phyloP scores from a whole-genome alignment of 208 protist genomes.

The Crithidia mellificae region DNA sequence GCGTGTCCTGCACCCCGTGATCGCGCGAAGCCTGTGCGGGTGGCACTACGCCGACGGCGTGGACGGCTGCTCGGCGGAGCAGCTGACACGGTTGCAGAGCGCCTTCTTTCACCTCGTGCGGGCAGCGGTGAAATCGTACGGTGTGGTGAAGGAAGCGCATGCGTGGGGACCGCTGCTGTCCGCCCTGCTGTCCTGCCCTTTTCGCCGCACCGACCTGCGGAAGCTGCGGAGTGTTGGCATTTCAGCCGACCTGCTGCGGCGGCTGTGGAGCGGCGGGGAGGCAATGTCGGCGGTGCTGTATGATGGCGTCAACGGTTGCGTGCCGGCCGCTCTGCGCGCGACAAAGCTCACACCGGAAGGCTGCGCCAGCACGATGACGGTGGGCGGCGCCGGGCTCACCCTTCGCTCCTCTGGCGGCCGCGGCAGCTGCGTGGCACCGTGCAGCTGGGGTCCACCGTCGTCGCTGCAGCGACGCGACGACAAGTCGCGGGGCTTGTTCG shows the following conservation, averaged over 20 bases:
- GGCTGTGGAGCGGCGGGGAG: constrained; percentile 19
- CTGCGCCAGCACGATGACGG: constrained; percentile 48
- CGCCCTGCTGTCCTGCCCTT: constrained; percentile 61
- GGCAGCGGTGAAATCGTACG: constrained; percentile 36
- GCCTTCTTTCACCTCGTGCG: constrained; percentile 83
- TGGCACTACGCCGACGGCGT: constrained; percentile 87
- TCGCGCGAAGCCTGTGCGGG: constrained; percentile 75
- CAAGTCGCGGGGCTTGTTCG: background rate
- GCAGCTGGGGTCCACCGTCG: constrained; percentile 48
- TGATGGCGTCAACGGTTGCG: constrained; percentile 52
- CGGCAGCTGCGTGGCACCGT: constrained; percentile 73
- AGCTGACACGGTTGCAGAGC: constrained; percentile 72
- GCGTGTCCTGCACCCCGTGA: constrained; percentile 66
- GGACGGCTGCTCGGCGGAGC: constrained; percentile 81
- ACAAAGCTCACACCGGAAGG: constrained; percentile 41
- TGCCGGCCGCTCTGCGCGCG: constrained; percentile 51
- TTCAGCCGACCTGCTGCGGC: constrained; percentile 24
- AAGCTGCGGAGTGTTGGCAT: constrained; percentile 42
- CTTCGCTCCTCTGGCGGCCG: constrained; percentile 53
- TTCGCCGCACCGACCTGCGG: constrained; percentile 60
- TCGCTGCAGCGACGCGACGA: constrained; percentile 7
- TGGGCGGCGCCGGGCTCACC: constrained; percentile 56
- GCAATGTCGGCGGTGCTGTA: constrained; percentile 23
- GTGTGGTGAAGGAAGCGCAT: constrained; percentile 18
- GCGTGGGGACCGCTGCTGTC: constrained; percentile 63